Evolutionary conservation across 2,329 filamentous ascomycete species (phyloP).

Genomic region (Trichoderma polysporum): DNA sequence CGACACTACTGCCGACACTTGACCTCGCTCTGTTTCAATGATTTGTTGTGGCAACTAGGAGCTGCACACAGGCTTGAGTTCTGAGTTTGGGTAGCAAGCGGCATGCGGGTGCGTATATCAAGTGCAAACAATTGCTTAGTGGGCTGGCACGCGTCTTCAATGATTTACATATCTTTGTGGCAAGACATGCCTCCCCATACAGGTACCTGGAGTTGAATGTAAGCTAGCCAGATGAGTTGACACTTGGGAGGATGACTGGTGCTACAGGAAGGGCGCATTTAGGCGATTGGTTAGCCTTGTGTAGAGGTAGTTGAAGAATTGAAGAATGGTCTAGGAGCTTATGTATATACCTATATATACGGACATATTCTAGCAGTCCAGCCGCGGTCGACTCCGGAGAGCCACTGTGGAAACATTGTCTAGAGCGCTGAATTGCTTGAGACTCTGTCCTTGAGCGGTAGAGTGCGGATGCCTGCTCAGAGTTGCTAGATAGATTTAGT

Average conservation of each 20-base stretch:
- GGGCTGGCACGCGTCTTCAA: neutral
- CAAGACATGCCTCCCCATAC: neutral
- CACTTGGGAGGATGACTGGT: slow-evolving; percentile 6
- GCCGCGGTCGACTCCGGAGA: neutral
- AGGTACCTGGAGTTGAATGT: slow-evolving; percentile 5
- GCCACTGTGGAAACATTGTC: neutral
- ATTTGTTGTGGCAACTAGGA: neutral
- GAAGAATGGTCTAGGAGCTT: slow-evolving; percentile 20
- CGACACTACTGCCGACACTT: neutral
- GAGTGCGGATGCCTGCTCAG: neutral
- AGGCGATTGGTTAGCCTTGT: slow-evolving; percentile 25
- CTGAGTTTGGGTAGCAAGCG: neutral
- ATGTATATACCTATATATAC: neutral
- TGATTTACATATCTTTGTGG: neutral
- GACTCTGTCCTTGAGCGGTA: neutral
- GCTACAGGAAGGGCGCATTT: slow-evolving; percentile 15
- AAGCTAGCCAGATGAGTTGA: slow-evolving; percentile 12
- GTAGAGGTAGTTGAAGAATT: slow-evolving; percentile 24
- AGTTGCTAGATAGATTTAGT: neutral
- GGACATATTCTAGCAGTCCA: neutral
- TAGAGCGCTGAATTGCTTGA: neutral
- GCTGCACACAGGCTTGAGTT: neutral
- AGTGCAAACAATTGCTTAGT: neutral
- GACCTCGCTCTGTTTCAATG: neutral
- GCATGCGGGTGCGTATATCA: neutral